Conservation (phyloP, 2,329 filamentous ascomycete genomes). For the Alternaria atra region DNA sequence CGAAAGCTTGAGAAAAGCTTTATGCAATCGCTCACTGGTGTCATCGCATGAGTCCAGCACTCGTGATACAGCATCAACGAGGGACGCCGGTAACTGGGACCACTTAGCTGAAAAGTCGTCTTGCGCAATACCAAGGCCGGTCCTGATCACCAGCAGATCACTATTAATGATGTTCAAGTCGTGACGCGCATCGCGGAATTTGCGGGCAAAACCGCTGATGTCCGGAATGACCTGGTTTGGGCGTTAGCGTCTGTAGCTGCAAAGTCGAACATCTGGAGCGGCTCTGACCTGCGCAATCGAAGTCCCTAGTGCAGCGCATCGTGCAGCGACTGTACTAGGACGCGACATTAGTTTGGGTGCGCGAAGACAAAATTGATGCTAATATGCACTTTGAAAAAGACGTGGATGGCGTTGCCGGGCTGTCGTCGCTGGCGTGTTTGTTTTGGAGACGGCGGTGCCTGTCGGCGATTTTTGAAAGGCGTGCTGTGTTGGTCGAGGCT, state of each 20-base stretch:
- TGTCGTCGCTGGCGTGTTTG: slow-evolving; percentile 4
- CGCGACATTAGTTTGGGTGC: slow-evolving; percentile 31
- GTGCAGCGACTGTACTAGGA: slow-evolving; percentile 42
- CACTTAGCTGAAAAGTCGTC: slow-evolving; percentile 40
- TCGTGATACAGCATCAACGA: slow-evolving; percentile 40
- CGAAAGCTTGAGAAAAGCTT: slow-evolving; percentile 39
- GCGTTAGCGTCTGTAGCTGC: slow-evolving; percentile 20
- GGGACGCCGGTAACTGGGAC: slow-evolving; percentile 28
- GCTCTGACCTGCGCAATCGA: slow-evolving; percentile 41
- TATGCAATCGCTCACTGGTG: slow-evolving; percentile 40
- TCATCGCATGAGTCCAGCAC: slow-evolving; percentile 41
- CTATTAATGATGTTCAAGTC: slow-evolving; percentile 45
- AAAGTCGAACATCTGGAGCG: slow-evolving; percentile 8
- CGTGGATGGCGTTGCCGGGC: not conserved
- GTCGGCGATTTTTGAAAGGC: slow-evolving; percentile 2
- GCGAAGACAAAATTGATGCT: slow-evolving; percentile 1
- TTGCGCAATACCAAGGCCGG: slow-evolving; percentile 42
- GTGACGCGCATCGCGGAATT: slow-evolving; percentile 42
- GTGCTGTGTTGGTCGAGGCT: slow-evolving; percentile 14
- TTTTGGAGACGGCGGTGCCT: slow-evolving; percentile 1
- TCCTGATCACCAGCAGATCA: slow-evolving; percentile 44
- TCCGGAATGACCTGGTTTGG: slow-evolving; percentile 39
- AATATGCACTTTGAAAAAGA: slow-evolving; percentile 9
- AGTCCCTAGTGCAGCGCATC: slow-evolving; percentile 44
- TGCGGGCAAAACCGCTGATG: slow-evolving; percentile 42